Evolutionary conservation across 352 stramenopile species (phyloP).

Genomic region (Globisporangium alternatum): DNA sequence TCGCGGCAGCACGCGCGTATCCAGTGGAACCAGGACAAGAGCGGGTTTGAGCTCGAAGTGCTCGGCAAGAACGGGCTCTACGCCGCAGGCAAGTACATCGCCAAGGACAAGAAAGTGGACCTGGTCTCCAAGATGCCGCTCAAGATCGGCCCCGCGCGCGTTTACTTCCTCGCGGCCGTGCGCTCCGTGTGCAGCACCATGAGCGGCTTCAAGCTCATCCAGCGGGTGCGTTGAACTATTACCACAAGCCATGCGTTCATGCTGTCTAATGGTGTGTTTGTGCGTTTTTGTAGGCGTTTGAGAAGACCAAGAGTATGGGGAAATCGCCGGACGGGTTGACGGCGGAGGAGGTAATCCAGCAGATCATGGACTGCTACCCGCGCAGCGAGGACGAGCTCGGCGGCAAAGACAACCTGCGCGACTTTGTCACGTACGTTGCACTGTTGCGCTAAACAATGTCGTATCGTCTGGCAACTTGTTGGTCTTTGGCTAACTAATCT

Average conservation of each 20-base stretch:
- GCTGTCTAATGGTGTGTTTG: background rate
- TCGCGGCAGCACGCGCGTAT: constrained; percentile 74
- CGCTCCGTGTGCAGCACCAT: constrained; percentile 77
- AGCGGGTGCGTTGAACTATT: constrained; percentile 34
- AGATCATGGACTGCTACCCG: constrained; percentile 73
- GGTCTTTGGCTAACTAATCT: too few species aligned
- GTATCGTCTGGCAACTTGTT: too few species aligned
- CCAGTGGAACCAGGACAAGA: constrained; percentile 71
- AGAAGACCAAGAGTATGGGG: constrained; percentile 54
- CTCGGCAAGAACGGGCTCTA: constrained; percentile 85
- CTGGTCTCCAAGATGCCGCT: constrained; percentile 69
- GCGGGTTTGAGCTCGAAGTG: constrained; percentile 73
- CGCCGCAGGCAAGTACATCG: constrained; percentile 58
- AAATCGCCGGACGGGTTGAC: constrained; percentile 38
- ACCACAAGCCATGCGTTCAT: background rate
- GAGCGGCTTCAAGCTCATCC: constrained; percentile 80
- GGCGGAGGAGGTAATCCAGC: constrained; percentile 57
- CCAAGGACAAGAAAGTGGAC: constrained; percentile 71
- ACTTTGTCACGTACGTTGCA: constrained; percentile 57
- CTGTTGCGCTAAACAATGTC: too few species aligned
- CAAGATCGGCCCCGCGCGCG: constrained; percentile 68
- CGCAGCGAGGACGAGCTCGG: constrained; percentile 76
- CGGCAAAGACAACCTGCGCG: constrained; percentile 57
- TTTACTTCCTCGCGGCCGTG: constrained; percentile 78
- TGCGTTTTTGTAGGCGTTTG: constrained; percentile 46